Evolutionary conservation across 73 alveolate genomes (phyloP), one percentile per base, ranked within the genome.

Genomic region (Paramecium caudatum): DNA sequence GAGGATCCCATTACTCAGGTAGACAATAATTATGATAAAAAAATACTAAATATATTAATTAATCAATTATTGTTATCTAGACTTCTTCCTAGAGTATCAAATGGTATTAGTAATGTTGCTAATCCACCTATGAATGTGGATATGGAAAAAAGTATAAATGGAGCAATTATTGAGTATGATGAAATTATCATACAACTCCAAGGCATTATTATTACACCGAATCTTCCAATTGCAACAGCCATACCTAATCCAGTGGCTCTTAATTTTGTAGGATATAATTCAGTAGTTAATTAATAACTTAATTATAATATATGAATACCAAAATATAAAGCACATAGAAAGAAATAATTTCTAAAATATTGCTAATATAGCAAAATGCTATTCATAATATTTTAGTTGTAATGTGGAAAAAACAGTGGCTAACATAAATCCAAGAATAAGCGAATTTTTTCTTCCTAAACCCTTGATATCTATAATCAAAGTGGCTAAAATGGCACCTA

Each of bases 231-330:
- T 0, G 88, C 82, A 21, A 62, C 68, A 10, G 82, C 88, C 65
- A 47, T 41, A 6, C 90, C 93, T 17, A 84, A 61, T 37, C 92
- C 92, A 30, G 92, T 84, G 21, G 92, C 49, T 84, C 92, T 84
- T 34, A 84, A 46, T 61, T 62, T 84, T 8, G 92, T 84, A 9
- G 93, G 84, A n/a, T 86, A 86, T 3, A 86, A 23, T 46, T 86
- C 93, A 12, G 90, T 63, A 3, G 84, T 86, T 34, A 55, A 63
- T 46, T 86, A 39, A 32, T 83, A 83, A 6, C 80, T 55, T 27
- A 49, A 13, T 13, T 7, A 49, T 21, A 16, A 13, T 15, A 4
- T 9, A 21, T 19, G 12, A 10, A 36, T 65, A 65, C 50, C 61
- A 41, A 17, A 86, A 86, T 1, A 78, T 78, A 21, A 21, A 63